phyloP scores from a whole-genome alignment of 345 rosid genomes.

The Rhizophora apiculata region DNA sequence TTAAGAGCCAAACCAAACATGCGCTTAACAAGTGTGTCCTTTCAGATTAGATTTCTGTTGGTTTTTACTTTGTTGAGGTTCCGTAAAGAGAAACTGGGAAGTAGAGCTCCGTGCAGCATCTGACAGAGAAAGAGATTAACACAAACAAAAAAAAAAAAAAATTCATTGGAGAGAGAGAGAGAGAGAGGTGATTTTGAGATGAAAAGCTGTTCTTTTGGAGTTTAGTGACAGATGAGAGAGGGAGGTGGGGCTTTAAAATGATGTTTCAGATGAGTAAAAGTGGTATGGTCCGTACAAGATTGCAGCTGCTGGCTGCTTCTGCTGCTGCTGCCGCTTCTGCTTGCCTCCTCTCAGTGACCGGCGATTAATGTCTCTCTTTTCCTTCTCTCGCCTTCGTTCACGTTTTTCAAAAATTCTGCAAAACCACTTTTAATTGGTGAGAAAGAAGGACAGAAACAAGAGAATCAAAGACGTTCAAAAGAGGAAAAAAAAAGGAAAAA shows the following conservation, averaged over 20 bases:
- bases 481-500: neutral
- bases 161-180: neutral
- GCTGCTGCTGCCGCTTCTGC: neutral
- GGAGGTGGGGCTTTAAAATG: neutral
- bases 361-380: constrained; percentile 10
- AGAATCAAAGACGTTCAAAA: neutral
- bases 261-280: neutral
- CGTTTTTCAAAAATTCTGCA: constrained; percentile 22
- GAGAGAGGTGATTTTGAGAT: neutral
- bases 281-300: constrained; percentile 1
- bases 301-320: constrained; percentile 13
- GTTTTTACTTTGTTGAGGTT: constrained; percentile 38
- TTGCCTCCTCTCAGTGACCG: neutral
- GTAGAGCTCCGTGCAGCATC: constrained; percentile 22
- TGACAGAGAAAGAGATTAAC: constrained; percentile 14
- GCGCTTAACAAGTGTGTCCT: neutral
- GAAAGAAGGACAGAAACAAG: neutral
- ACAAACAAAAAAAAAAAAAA: neutral
- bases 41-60: constrained; percentile 19
- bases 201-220: constrained; percentile 1
- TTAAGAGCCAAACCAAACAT: too few species aligned
- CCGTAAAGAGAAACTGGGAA: constrained; percentile 11
- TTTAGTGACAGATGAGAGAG: neutral
- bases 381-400: constrained; percentile 12
- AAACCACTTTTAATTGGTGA: neutral